phyloP scores from a whole-genome alignment of 2,329 filamentous ascomycete genomes.

The Cercospora citrullina region DNA sequence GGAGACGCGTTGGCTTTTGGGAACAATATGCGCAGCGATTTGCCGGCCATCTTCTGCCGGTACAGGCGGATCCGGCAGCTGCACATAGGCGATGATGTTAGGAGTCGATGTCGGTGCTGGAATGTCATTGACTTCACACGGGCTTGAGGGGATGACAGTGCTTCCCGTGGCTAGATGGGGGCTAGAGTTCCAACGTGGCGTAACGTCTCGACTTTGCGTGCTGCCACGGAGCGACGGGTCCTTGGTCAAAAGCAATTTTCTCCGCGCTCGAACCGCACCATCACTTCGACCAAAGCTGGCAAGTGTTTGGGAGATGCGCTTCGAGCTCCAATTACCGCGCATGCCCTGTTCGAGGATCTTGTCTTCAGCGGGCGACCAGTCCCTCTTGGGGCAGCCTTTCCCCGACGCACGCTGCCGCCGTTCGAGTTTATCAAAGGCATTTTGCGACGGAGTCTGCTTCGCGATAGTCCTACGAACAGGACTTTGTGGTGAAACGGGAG shows the following conservation, averaged over 20 bases:
- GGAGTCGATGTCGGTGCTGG: not conserved
- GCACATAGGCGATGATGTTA: not conserved
- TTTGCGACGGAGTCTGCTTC: not conserved
- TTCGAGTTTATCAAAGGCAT: not conserved
- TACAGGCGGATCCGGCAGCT: not conserved
- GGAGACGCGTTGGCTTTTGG: not conserved
- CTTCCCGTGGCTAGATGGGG: not conserved
- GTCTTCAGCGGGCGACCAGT: slow-evolving; percentile 15
- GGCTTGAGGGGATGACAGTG: not conserved
- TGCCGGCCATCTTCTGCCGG: not conserved
- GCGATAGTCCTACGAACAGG: not conserved
- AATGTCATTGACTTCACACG: not conserved
- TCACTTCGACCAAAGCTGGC: not conserved
- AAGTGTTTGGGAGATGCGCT: slow-evolving; percentile 5
- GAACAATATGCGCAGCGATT: not conserved
- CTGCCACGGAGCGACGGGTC: not conserved
- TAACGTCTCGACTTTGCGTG: not conserved
- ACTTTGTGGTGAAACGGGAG: not conserved
- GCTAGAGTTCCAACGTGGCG: not conserved
- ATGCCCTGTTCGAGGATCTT: slow-evolving; percentile 14
- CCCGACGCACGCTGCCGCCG: not conserved
- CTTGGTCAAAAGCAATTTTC: not conserved
- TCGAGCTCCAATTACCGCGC: not conserved
- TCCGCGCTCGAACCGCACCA: slow-evolving; percentile 5
- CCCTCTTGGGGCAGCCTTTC: not conserved